phyloP scores from a whole-genome alignment of 441 rosid species.

The Gossypium davidsonii region DNA sequence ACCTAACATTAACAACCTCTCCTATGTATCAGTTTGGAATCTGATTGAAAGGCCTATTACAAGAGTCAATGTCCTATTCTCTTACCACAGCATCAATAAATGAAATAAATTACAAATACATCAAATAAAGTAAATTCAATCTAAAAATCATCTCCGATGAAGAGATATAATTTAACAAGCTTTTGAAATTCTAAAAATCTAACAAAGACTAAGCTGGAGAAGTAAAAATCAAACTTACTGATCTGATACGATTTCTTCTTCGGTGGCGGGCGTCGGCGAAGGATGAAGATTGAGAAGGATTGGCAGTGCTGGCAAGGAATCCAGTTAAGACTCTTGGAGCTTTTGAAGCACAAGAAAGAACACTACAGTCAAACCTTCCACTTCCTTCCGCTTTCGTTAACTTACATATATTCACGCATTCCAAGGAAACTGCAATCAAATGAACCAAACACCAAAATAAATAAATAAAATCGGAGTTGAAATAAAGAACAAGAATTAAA shows the following conservation, averaged over 20 bases:
- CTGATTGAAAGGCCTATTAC: background rate
- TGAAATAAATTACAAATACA: background rate
- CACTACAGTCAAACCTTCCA: constrained; percentile 65
- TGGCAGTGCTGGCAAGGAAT: constrained; percentile 74
- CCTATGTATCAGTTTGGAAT: background rate
- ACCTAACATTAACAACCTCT: background rate
- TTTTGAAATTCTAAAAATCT: background rate
- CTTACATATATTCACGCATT: constrained; percentile 75
- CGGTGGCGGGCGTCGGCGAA: constrained; percentile 27
- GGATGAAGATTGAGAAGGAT: constrained; percentile 44
- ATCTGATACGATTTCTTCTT: constrained; percentile 32
- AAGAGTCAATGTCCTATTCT: background rate
- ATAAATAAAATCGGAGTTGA: too few relatives aligned
- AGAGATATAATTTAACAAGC: background rate
- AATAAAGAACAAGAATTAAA: too few relatives aligned
- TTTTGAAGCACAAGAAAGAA: constrained; percentile 84
- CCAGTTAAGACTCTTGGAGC: constrained; percentile 88
- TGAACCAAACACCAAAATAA: background rate
- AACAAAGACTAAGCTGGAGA: background rate
- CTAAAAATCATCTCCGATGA: background rate
- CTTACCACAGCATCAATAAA: background rate
- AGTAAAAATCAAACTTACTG: background rate
- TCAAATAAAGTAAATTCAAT: background rate
- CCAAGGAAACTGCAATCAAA: constrained; percentile 58
- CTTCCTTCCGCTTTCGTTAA: constrained; percentile 59